Conservation (phyloP, 2,329 filamentous ascomycete species). For the Paecilomyces variotii region DNA sequence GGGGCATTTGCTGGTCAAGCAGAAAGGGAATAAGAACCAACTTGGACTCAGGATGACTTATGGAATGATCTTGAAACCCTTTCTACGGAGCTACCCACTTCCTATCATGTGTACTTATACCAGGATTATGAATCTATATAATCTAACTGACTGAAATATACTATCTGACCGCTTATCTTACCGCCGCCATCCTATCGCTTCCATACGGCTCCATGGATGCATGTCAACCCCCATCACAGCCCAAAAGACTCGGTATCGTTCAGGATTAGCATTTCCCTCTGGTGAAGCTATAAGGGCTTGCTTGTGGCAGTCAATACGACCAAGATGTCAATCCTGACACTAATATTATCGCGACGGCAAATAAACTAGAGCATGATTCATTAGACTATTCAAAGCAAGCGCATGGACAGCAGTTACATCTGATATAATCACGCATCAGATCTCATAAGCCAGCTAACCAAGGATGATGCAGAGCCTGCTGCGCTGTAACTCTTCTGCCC, state of each 20-base stretch:
- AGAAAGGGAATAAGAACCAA: slow-evolving; percentile 21
- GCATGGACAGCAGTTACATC: too few relatives aligned
- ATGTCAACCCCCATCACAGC: not conserved
- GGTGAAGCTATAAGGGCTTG: too few relatives aligned
- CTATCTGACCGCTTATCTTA: not conserved
- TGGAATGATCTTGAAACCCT: not conserved
- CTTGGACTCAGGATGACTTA: slow-evolving; percentile 1
- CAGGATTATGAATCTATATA: not conserved
- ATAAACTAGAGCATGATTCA: too few relatives aligned
- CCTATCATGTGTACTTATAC: not conserved
- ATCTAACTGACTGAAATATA: not conserved
- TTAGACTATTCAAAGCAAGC: too few relatives aligned
- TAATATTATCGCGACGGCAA: too few relatives aligned
- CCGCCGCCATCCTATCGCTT: not conserved
- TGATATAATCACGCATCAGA: too few relatives aligned
- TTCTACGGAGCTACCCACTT: not conserved
- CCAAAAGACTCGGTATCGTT: not conserved
- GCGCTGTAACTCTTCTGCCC: too few relatives aligned
- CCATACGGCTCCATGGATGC: not conserved
- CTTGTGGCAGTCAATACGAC: too few relatives aligned
- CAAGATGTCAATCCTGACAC: too few relatives aligned
- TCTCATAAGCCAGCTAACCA: too few relatives aligned
- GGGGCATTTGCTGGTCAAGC: slow-evolving; percentile 31
- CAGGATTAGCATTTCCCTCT: too few relatives aligned
- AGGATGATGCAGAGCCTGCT: too few relatives aligned